Evolutionary conservation across 495 filamentous ascomycete genomes (phyloP), one percentile per base, ranked within the genome.

Genomic region (Penicillium bialowiezense): DNA sequence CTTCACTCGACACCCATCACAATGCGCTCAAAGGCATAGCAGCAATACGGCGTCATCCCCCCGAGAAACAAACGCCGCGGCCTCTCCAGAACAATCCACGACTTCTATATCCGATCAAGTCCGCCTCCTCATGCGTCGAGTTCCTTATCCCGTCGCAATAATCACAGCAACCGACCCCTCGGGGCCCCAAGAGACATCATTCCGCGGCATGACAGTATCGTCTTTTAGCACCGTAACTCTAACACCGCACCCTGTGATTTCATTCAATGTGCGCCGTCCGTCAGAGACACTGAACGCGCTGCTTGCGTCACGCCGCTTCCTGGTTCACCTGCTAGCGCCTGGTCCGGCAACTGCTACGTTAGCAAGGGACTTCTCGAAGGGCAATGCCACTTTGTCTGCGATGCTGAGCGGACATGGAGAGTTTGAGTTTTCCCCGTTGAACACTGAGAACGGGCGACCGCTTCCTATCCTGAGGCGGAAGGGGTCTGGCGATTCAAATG

Each of bases 211-310:
- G 74, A 90, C 88, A 19, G 83, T 92, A 54, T 95, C 90, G 15
- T 91, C 87, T 10, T 87, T 95, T 71, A 90, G 80, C 15, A 89
- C 87, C 0, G 78, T 95, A 19, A 79, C 84, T 0, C 72, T 93
- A 1, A 48, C 59, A 10, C 89, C 89, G 0, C 55, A 69, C 3
- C 88, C 90, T 0, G 73, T 86, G 20, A 76, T 93, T 29, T 84
- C 84, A 28, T 91, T 95, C 78, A 95, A 95, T 56, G 77, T 95
- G 49, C 77, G 76, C 18, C 69, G 77, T 5, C 88, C 89, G 8
- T 89, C 85, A 24, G 78, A 78, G n/a, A 95, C 88, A 3, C 69
- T 84, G 29, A 71, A 75, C 48, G 86, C 87, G 0, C 73, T 95
- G 3, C 56, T 71, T 28, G 51, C 62, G 6, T 81, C 69, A 0